Evolutionary conservation across 192 early-diverging fungal genomes (phyloP).

Genomic region (Dissophora globulifera): DNA sequence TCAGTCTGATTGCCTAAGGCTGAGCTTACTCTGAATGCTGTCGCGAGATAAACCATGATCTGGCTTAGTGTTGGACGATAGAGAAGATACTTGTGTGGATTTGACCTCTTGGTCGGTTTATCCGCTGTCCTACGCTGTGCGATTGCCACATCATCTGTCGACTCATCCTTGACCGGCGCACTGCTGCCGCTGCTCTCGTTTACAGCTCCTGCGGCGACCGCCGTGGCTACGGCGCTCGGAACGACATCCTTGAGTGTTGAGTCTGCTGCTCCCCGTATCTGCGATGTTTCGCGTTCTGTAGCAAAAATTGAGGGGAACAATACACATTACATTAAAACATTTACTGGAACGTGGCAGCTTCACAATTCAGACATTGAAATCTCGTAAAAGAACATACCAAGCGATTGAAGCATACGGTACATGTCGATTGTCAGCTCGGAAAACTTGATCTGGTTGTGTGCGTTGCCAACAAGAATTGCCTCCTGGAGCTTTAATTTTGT

Average conservation of each 20-base stretch:
- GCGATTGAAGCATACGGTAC: constrained; percentile 94
- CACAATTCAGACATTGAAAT: not conserved
- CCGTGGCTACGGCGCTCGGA: constrained; percentile 33
- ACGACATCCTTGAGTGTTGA: constrained; percentile 27
- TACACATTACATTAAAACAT: no score
- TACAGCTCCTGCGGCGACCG: constrained; percentile 14
- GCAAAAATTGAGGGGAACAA: not conserved
- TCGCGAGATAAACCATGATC: constrained; percentile 90
- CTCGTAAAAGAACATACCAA: constrained; percentile 71
- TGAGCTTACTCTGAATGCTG: constrained; percentile 82
- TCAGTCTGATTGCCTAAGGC: no score
- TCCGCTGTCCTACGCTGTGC: constrained; percentile 42
- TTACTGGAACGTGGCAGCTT: no score
- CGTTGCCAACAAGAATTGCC: constrained; percentile 95
- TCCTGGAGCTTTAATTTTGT: constrained; percentile 84
- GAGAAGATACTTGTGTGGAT: constrained; percentile 91
- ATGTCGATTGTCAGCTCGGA: constrained; percentile 96
- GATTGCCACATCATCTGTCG: constrained; percentile 18
- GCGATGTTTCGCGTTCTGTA: constrained; percentile 70
- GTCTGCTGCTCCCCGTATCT: constrained; percentile 16
- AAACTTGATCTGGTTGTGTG: constrained; percentile 96
- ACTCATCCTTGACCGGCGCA: constrained; percentile 39
- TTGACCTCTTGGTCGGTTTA: constrained; percentile 49
- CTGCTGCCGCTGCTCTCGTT: not conserved
- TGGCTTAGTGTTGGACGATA: constrained; percentile 93